Conservation (phyloP, 768 basidiomycete species). For the Auricularia sp. region DNA sequence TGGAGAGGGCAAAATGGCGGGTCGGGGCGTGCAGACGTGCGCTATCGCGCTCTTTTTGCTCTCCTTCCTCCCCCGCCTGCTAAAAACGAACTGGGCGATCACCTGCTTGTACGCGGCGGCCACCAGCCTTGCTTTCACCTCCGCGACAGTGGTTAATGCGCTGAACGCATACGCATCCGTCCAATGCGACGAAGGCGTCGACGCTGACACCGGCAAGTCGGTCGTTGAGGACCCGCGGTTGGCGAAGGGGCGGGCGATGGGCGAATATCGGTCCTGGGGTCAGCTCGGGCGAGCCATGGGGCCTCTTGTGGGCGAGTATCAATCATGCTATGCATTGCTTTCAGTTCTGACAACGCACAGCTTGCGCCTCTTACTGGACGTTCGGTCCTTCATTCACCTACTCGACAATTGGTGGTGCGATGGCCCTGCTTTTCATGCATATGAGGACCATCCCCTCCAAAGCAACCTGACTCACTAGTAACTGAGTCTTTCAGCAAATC, state of each 20-base stretch:
- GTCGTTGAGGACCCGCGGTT: constrained; percentile 52
- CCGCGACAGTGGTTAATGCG: constrained; percentile 89
- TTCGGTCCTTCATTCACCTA: constrained; percentile 79
- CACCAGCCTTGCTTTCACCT: constrained; percentile 83
- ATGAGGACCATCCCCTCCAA: constrained; percentile 30
- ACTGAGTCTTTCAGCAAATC: not conserved
- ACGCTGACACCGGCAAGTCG: constrained; percentile 48
- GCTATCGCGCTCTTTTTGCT: constrained; percentile 61
- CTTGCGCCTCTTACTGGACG: constrained; percentile 83
- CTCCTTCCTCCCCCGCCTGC: constrained; percentile 55
- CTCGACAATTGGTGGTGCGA: constrained; percentile 48
- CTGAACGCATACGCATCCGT: constrained; percentile 85
- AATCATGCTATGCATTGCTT: not conserved
- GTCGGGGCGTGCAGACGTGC: constrained; percentile 69
- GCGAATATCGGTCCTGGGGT: constrained; percentile 82
- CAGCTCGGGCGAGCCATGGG: constrained; percentile 91
- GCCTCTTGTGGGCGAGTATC: constrained; percentile 66
- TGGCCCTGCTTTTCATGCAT: constrained; percentile 44
- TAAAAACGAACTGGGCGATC: constrained; percentile 27
- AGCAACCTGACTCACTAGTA: not conserved
- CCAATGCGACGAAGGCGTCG: constrained; percentile 72
- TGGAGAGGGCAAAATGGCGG: constrained; percentile 77
- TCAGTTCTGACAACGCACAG: constrained; percentile 26
- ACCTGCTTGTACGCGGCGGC: constrained; percentile 44
- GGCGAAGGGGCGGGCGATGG: constrained; percentile 76